Evolutionary conservation across 805 yeast species (phyloP), one percentile per base, ranked within the genome.

Genomic region (Torulaspora delbrueckii): DNA sequence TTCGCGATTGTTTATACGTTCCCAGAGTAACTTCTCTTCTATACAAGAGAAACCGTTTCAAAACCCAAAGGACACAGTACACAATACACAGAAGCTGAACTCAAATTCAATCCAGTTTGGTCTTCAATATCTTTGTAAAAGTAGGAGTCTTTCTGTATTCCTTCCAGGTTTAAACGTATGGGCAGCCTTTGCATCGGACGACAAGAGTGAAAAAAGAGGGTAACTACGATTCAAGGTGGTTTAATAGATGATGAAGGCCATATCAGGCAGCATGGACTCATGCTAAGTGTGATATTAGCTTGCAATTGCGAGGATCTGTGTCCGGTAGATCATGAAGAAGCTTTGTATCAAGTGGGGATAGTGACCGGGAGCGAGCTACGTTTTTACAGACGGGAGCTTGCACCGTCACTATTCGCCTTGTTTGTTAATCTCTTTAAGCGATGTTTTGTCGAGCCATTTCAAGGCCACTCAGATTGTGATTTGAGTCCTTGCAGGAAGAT

Each of bases 191-290:
- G 35, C 36, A 37, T 30, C 46, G 41, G 40, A 37, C 46, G 28
- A 31, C 36, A 14, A 43, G 40, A 10, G 13, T 14, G 30, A 28
- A 25, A 41, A 36, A 42, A 42, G 46, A 43, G 46, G 46, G 46
- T 43, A 43, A 43, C 40, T 13, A 12, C 14, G 24, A 19, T 28
- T 32, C 19, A 39, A n/a, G 34, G 22, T 28, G 14, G 32, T 12
- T 30, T n/a, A 39, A n/a, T 22, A 24, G 35, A 30, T 16, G 27
- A 30, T 39, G 32, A 8, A 19, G 36, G 24, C 28, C 36, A 43
- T 43, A 37, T 25, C 40, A 22, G 34, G 36, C 42, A 38, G 41
- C 37, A 43, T 42, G 40, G 24, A 37, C 46, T 43, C 40, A 37
- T 43, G 36, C 46, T 39, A 35, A 22, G 3, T 25, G 8, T 39